Evolutionary conservation across 345 rosid genomes (phyloP), one percentile per base, ranked within the genome.

Genomic region (Linum lewisii): DNA sequence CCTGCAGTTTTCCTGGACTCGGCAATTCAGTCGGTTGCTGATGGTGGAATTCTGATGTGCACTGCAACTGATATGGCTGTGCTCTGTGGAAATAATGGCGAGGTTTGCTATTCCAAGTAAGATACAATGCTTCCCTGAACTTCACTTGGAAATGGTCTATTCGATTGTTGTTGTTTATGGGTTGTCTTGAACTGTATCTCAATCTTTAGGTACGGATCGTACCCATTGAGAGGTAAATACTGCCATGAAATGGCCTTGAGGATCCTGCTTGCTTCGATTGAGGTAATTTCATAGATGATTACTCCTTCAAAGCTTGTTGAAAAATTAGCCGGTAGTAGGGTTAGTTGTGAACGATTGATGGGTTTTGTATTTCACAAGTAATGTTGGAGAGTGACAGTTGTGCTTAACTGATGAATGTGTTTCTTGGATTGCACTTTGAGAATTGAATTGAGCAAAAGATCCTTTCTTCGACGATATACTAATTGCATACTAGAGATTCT

Each of bases 1-100:
- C 99, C 99, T 22, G 87, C 99, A 13, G 67, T 90, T 18, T 94
- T 94, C 76, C 83, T 94, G 76, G 99, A 94, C 72, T 87, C 96
- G 50, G 97, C 99, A 38, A 84, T 94, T 65, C 99, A 94, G 59
- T 87, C 90, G 53, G 97, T 87, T 75, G 86, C 67, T 52, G 97
- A 94, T 80, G 99, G 97, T 60, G 99, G 97, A 70, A 54, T 94
- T 76, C 76, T 94, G 63, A 84, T 94, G 96, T 94, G 99, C 71
- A 94, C 99, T 51, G 99, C 97, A 61, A 94, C 99, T 55, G 99
- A 94, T 72, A 82, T 94, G 97, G 99, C 99, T 21, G 99, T 94
- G 64, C 85, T 94, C 13, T 94, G 99, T 75, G 99, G 97, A 66
- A 90, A 90, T 60, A 94, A 90, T 60, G 96, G 95, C 10, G 99